Evolutionary conservation across 2,329 filamentous ascomycete genomes (phyloP), one percentile per base, ranked within the genome.

Genomic region (Lojkania enalia): DNA sequence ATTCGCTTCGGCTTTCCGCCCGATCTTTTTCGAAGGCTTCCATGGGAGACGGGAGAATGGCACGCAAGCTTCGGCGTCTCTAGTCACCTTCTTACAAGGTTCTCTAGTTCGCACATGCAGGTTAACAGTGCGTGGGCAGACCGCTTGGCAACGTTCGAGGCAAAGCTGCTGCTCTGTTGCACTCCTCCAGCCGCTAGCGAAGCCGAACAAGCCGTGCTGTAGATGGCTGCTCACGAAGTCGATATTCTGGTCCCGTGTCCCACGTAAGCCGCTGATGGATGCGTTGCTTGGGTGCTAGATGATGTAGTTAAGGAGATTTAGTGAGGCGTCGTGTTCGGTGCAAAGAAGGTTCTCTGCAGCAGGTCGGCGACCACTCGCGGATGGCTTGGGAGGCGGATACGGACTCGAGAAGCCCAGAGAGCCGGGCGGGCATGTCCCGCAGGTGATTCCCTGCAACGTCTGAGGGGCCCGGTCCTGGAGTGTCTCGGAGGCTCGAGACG

Each of bases 251-350:
- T 37, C 45, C 35, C 48, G 37, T 41, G 35, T 48, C 48, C 50
- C 43, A 48, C 45, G 44, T 47, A 42, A 50, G 48, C 53, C 49
- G 40, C 53, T 46, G 48, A 50, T 42, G 35, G 23, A 44, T 25
- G 41, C 23, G 21, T 42, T 15, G 21, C 33, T 7, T 43, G 39
- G 42, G 35, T 35, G 37, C 43, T 27, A 14, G 14, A 20, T 37
- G 18, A 14, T 18, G 11, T 27, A n/a, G 21, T 5, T 39, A 16
- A 25, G 36, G 36, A 9, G 30, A 6, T 9, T 15, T 6, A 9
- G 30, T 15, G n/a, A n/a, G n/a, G n/a, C n/a, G n/a, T n/a, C n/a
- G n/a, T n/a, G n/a, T 33, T 33, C 30, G 30, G 30, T 6, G 9
- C 14, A 16, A 6, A 42, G 35, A 47, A 39, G 29, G 35, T 44